Evolutionary conservation across 257 asterid genomes (phyloP), one percentile per base, ranked within the genome.

Genomic region (Cordia subcordata): DNA sequence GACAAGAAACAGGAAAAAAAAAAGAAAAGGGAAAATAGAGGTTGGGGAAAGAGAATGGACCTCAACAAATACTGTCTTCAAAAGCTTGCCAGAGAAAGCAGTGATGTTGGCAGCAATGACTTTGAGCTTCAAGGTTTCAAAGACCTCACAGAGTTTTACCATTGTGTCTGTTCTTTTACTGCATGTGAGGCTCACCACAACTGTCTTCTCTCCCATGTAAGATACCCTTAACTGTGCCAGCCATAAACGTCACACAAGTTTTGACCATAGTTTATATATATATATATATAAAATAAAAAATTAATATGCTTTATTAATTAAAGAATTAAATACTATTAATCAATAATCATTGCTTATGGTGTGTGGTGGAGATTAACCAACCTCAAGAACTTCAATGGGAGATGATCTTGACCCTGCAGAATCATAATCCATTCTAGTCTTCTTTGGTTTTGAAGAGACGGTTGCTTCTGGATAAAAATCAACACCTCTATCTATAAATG

Each of bases 111-210:
- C 85, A 4, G 94, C 80, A 42, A 87, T 79, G 66, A 90, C 69
- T 68, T 82, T 87, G 80, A 90, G 88, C 45, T 87, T 75, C 75
- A 90, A 57, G 58, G 86, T 68, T 58, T 90, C 98, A 39, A 90
- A 90, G n/a, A 80, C 72, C 47, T 87, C 86, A 63, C 98, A 87
- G 0, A 90, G 61, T 68, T 79, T 85, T 13, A 85, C 85, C 82
- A 91, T 80, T 50, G 96, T 88, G 75, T 91, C 91, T 61, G 61
- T 65, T 79, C 88, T 74, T 68, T 88, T 88, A 57, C 66, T 65
- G 72, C 98, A 91, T 22, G 88, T 77, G 66, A 91, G 76, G 81
- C 96, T 91, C 19, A 91, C 86, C 49, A 80, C 95, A 5, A 76
- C 32, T 11, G 74, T 85, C 80, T 75, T 83, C 54, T 88, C 84